Base-by-base conservation (phyloP, 1,284 basidiomycete genomes). In the Boletus smithii region DNA sequence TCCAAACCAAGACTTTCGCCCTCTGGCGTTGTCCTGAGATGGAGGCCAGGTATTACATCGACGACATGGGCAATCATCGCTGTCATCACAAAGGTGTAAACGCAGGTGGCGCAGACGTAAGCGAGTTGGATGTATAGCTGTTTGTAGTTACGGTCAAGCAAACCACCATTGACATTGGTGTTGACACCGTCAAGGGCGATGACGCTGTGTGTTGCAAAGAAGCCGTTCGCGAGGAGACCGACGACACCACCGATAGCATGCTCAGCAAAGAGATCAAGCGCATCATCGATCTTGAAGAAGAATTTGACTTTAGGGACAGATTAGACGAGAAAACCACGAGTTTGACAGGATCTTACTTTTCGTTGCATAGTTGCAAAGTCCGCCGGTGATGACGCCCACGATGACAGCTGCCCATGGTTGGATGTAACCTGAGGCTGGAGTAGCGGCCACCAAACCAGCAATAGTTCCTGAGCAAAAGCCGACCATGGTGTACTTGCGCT, bases 231-330 rank as follows among this genome's bases (percentile, higher is more conserved):
- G 34, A 97, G 63, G 30, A 91, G 76, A 33, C 94, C 93, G 42
- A 95, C 76, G 18, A 95, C 81, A 39, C 95, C 95, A 4, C 91
- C 91, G 16, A 97, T 70, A 34, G 88, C 93, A 73, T 98, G 92
- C 59, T 92, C 88, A n/a, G 89, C 86, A 65, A 88, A 91, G 49
- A 92, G 77, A 79, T 92, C 88, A 42, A 93, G 82, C 0, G 88
- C 83, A 59, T 93, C 90, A 64, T 94, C 91, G 42, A 91, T 80
- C 17, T 73, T 71, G 49, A 88, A 54, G 34, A 82, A 56, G 57
- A 80, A 79, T 66, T 88, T 88, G 26, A 86, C 85, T 88, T 51
- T 0, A 36, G 27, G 23, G 35, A 40, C 22, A 34, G 42, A 50
- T 56, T n/a, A 56, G 49, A 50, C 8, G 18, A 20, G 2, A 13